phyloP scores from a whole-genome alignment of 306 rosid genomes.

The Canavalia gladiata region DNA sequence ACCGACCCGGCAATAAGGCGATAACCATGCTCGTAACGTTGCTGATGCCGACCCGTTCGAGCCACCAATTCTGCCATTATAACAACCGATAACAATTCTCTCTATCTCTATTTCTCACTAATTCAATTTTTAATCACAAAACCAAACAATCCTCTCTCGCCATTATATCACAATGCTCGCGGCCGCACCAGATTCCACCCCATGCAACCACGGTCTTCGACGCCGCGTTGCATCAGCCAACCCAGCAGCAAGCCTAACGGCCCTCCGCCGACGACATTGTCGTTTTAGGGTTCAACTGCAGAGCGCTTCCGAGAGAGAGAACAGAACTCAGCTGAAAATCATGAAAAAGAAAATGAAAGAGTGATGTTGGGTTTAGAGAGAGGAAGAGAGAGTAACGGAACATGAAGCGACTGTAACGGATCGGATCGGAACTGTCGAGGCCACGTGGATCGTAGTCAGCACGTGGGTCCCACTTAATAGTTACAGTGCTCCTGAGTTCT shows the following conservation, averaged over 20 bases:
- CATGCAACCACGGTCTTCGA: neutral
- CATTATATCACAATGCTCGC: slow-evolving; percentile 25
- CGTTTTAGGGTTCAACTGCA: slow-evolving; percentile 32
- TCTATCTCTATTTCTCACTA: neutral
- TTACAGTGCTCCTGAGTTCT: too few relatives aligned
- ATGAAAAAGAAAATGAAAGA: neutral
- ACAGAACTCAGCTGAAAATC: neutral
- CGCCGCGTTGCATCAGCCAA: slow-evolving; percentile 20
- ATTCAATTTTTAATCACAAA: neutral
- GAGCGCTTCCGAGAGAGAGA: neutral
- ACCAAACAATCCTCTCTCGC: neutral
- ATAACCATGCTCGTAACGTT: slow-evolving; percentile 76
- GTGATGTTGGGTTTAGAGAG: neutral
- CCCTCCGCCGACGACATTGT: slow-evolving; percentile 20
- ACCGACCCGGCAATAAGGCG: slow-evolving; percentile 85
- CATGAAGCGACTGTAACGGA: slow-evolving; percentile 39
- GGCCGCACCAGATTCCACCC: slow-evolving; percentile 21
- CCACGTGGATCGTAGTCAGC: slow-evolving; percentile 18
- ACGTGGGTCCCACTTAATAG: neutral
- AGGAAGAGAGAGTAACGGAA: neutral
- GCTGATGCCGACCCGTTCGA: slow-evolving; percentile 87
- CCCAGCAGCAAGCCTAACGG: neutral
- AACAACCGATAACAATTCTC: neutral
- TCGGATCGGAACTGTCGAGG: neutral
- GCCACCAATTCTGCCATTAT: slow-evolving; percentile 79